phyloP scores from a whole-genome alignment of 441 rosid species.

The Arabidopsis hybrid region DNA sequence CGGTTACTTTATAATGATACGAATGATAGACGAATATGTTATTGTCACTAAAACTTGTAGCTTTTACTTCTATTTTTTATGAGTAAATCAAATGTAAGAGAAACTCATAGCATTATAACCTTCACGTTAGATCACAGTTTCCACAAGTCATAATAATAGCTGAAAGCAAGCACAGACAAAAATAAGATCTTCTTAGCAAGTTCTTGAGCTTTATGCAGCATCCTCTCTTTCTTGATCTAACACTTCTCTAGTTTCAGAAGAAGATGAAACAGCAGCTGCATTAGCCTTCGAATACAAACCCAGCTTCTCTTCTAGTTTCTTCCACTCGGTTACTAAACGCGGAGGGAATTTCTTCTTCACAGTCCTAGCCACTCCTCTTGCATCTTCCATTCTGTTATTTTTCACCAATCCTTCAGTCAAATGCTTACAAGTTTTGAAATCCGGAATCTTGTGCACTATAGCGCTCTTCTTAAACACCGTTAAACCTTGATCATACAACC shows the following conservation, averaged over 20 bases:
- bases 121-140: slow-evolving; percentile 22
- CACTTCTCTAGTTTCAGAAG: slow-evolving; percentile 14
- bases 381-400: slow-evolving; percentile 65
- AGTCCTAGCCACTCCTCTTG: slow-evolving; percentile 62
- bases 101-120: neutral
- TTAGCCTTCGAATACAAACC: slow-evolving; percentile 48
- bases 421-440: slow-evolving; percentile 62
- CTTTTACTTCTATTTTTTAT: slow-evolving; percentile 1
- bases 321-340: slow-evolving; percentile 64
- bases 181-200: slow-evolving; percentile 18
- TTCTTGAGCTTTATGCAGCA: slow-evolving; percentile 38
- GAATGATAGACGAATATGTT: too few relatives aligned
- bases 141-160: slow-evolving; percentile 10
- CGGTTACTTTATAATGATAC: too few relatives aligned
- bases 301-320: slow-evolving; percentile 64
- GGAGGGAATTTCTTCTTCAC: slow-evolving; percentile 72
- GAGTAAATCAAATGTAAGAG: neutral
- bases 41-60: neutral
- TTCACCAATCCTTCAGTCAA: slow-evolving; percentile 72
- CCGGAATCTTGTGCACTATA: slow-evolving; percentile 60
- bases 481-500: slow-evolving; percentile 60
- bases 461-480: slow-evolving; percentile 67
- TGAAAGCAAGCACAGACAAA: slow-evolving; percentile 12
- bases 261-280: slow-evolving; percentile 26
- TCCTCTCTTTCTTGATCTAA: slow-evolving; percentile 30